Conservation (phyloP, 352 stramenopile species). For the Phytophthora sp. region DNA sequence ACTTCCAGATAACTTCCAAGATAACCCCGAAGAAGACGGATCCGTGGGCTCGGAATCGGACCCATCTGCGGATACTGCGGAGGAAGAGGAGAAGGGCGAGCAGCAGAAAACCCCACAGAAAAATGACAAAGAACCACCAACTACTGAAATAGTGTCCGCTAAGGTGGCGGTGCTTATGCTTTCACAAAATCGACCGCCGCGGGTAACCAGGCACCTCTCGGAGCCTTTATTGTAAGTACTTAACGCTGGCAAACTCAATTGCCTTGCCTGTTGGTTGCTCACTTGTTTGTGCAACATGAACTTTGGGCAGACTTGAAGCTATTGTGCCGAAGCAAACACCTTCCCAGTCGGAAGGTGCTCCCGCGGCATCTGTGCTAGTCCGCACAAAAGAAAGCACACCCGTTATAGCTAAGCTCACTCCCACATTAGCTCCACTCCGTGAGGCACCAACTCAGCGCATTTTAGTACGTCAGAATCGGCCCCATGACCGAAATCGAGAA, state of each 20-base stretch:
- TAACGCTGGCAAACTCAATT: neutral
- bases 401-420: conserved; percentile 5
- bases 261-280: neutral
- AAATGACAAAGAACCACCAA: neutral
- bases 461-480: conserved; percentile 28
- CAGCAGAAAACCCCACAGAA: conserved; percentile 33
- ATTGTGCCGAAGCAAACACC: conserved; percentile 14
- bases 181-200: conserved; percentile 17
- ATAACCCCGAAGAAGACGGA: conserved; percentile 50
- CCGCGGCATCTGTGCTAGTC: neutral
- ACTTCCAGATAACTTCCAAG: conserved; percentile 58
- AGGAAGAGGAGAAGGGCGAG: conserved; percentile 55
- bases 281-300: neutral
- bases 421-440: conserved; percentile 23
- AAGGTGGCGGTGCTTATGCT: conserved; percentile 2
- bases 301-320: conserved; percentile 17
- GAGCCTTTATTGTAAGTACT: conserved; percentile 43
- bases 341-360: conserved; percentile 4
- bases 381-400: conserved; percentile 4
- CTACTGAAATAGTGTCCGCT: conserved; percentile 2
- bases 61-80: conserved; percentile 73
- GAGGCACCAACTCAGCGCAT: conserved; percentile 15
- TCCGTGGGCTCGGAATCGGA: conserved; percentile 76
- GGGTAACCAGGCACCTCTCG: conserved; percentile 42
- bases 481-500: conserved; percentile 65